Conservation (phyloP, 2,329 filamentous ascomycete species). For the Curvularia spicifera region DNA sequence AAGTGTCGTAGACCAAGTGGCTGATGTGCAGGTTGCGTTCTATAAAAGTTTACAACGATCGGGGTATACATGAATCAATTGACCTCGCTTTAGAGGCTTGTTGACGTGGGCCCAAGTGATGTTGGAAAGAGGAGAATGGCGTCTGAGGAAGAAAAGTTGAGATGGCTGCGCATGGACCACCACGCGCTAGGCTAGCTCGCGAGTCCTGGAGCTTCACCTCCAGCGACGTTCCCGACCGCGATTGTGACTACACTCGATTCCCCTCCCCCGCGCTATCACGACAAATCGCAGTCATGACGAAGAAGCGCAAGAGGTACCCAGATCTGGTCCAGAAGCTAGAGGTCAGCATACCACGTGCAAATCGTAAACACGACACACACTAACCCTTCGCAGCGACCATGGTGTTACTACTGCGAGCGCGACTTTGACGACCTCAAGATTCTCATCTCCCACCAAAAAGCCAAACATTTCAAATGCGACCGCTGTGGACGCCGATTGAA, state of each 20-base stretch:
- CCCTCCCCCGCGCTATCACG: not conserved
- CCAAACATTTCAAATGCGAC: slow-evolving; percentile 99
- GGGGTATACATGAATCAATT: not conserved
- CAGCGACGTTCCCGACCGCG: slow-evolving; percentile 12
- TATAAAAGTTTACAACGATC: not conserved
- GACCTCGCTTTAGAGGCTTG: slow-evolving; percentile 6
- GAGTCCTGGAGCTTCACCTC: slow-evolving; percentile 27
- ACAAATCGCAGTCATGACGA: slow-evolving; percentile 52
- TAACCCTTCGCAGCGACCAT: slow-evolving; percentile 65
- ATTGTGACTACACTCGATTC: slow-evolving; percentile 7
- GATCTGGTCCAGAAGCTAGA: slow-evolving; percentile 86
- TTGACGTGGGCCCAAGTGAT: slow-evolving; percentile 6
- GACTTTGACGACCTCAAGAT: slow-evolving; percentile 98
- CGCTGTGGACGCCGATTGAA: slow-evolving; percentile 86
- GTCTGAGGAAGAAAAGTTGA: slow-evolving; percentile 23
- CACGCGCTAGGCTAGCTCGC: slow-evolving; percentile 28
- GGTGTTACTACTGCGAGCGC: slow-evolving; percentile 99
- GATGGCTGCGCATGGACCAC: slow-evolving; percentile 13
- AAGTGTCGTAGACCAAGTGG: slow-evolving; percentile 54
- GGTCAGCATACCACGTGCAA: slow-evolving; percentile 7
- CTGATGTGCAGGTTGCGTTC: slow-evolving; percentile 50
- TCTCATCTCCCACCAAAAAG: slow-evolving; percentile 95
- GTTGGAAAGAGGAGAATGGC: slow-evolving; percentile 11
- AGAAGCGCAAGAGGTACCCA: slow-evolving; percentile 87
- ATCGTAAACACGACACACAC: not conserved